Evolutionary conservation across 257 asterid genomes (phyloP), one percentile per base, ranked within the genome.

Genomic region (Galeopsis tetrahit): DNA sequence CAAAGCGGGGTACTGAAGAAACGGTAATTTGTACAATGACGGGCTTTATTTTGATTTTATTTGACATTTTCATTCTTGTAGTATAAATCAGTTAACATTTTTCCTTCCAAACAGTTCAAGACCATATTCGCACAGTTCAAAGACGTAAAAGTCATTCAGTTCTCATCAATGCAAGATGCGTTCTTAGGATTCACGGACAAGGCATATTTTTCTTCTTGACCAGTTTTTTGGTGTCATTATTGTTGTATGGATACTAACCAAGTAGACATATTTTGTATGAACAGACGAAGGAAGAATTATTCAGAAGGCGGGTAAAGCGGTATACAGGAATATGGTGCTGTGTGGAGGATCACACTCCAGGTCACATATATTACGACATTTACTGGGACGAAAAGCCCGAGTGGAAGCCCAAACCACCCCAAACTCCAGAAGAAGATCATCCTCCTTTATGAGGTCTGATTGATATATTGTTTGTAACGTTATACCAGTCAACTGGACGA

Each of bases 271-370:
- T 42, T 56, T 21, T 63, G 32, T 72, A 57, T 65, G 63, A 68
- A 59, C 93, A 95, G 99, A 60, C 68, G 32, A 88, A 56, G 85
- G 98, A 87, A 76, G 89, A 95, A 55, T 83, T 67, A 56, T 95
- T 92, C 90, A 85, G 98, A 82, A 84, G 56, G 42, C 98, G 99
- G 7, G 85, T 95, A 73, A 92, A 92, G 85, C 78, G 71, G 46
- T 92, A 92, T n/a, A 75, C 89, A 10, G 97, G 99, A 56, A 86
- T 90, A 69, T 95, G 99, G 99, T 95, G 99, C 73, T 95, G 99
- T 11, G 92, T 90, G 46, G 86, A 79, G 43, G 42, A 89, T 81
- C 84, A 78, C 61, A 81, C 83, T 31, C 96, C 92, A 2, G 99
- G 99, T 33, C 97, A 92, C 79, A 89, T 95, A 80, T 92, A 86